Conservation (phyloP, 345 rosid genomes). For the Dipteronia sinensis region DNA sequence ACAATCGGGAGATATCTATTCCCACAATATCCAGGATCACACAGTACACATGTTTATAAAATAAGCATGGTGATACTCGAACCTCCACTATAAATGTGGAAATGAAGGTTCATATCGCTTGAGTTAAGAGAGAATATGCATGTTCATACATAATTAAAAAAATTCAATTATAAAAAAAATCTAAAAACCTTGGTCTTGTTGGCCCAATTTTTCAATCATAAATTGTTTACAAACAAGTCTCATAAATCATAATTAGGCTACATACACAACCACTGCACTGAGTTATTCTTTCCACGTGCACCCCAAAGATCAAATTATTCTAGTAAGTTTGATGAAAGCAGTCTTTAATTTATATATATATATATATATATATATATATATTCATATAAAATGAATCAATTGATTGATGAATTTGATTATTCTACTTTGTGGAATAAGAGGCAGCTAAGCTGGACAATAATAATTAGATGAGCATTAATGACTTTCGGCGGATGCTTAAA, state of each 20-base stretch:
- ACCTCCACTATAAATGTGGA: too few relatives aligned
- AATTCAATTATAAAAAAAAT: too few relatives aligned
- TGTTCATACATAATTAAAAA: too few relatives aligned
- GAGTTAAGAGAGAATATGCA: too few relatives aligned
- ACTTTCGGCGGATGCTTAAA: slow-evolving; percentile 37
- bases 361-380: too few relatives aligned
- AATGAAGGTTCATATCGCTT: too few relatives aligned
- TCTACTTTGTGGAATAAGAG: slow-evolving; percentile 1
- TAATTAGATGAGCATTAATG: slow-evolving; percentile 15
- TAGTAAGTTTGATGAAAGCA: background rate
- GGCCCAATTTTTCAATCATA: background rate
- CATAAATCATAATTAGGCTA: background rate
- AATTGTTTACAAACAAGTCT: background rate
- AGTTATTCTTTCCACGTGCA: slow-evolving; percentile 29
- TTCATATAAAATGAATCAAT: too few relatives aligned
- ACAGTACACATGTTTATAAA: too few relatives aligned
- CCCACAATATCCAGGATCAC: too few relatives aligned
- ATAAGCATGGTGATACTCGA: too few relatives aligned
- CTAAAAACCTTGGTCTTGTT: too few relatives aligned
- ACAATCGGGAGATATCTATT: too few relatives aligned
- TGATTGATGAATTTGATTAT: background rate
- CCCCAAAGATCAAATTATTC: background rate
- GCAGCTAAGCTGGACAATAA: background rate
- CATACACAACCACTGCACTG: background rate
- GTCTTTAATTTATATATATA: background rate